These are phyloP conservation scores for Fusarium chlamydosporum DNA, from an alignment of 2,329 filamentous ascomycete genomes.

Conservation along the genomic window DNA sequence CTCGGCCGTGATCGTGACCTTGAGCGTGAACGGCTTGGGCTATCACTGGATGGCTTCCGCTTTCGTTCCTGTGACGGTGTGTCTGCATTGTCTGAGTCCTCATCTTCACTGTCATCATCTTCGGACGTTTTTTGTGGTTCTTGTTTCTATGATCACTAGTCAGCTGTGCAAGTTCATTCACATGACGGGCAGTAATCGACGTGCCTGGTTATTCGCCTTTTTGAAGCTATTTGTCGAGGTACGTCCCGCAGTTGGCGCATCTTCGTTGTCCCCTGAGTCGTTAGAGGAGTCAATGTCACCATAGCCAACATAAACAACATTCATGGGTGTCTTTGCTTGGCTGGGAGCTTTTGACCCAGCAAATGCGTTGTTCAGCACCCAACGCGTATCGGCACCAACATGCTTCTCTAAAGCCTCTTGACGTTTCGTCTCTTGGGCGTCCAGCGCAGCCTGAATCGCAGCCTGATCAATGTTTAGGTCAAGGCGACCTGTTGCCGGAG, in stretches of 20 bases:
- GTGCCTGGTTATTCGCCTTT: constrained; percentile 50
- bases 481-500: constrained; percentile 56
- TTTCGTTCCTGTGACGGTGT: constrained; percentile 48
- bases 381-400: constrained; percentile 78
- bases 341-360: constrained; percentile 46
- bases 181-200: constrained; percentile 18
- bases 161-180: constrained; percentile 5
- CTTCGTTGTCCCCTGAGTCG: constrained; percentile 56
- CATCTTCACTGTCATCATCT: constrained; percentile 49
- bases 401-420: constrained; percentile 73
- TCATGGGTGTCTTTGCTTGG: constrained; percentile 59
- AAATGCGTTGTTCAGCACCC: constrained; percentile 73
- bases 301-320: constrained; percentile 72
- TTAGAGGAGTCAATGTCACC: constrained; percentile 63
- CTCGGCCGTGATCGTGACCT: constrained; percentile 51
- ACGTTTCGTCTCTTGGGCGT: constrained; percentile 76
- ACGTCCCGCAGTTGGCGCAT: constrained; percentile 53
- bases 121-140: constrained; percentile 31
- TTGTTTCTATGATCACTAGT: constrained; percentile 38
- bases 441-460: constrained; percentile 73
- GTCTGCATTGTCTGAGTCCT: constrained; percentile 48
- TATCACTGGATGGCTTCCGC: constrained; percentile 48
- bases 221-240: constrained; percentile 56
- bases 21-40: constrained; percentile 53
- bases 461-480: constrained; percentile 66